Evolutionary conservation across 2,329 filamentous ascomycete species (phyloP).

Genomic region (Cylindrodendrum hubeiense): DNA sequence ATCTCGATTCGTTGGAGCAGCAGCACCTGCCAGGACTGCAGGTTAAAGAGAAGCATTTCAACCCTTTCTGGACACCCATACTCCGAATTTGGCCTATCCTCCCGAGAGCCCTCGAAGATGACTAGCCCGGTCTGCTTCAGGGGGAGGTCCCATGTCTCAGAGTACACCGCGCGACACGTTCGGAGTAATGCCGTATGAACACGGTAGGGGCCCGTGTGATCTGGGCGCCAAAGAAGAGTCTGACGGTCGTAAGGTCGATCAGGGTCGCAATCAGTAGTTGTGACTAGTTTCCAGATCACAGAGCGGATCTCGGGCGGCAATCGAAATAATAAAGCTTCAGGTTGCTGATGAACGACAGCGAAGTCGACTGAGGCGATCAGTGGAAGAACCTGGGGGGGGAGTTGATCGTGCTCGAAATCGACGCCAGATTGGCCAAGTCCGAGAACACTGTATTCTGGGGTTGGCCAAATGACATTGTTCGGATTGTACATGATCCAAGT

Average conservation of each 20-base stretch:
- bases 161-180: slow-evolving; percentile 19
- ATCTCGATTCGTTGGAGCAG: slow-evolving; percentile 15
- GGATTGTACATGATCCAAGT: not conserved
- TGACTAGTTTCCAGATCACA: slow-evolving; percentile 3
- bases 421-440: too few species aligned
- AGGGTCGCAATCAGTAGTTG: slow-evolving; percentile 6
- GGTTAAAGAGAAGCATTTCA: not conserved
- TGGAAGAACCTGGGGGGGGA: not conserved
- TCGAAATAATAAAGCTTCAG: slow-evolving; percentile 2
- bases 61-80: not conserved
- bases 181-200: slow-evolving; percentile 14
- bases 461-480: not conserved
- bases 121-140: slow-evolving; percentile 13
- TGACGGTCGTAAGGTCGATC: slow-evolving; percentile 4
- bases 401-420: too few species aligned
- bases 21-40: slow-evolving; percentile 22
- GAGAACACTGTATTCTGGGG: too few species aligned
- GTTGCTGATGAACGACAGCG: not conserved
- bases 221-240: slow-evolving; percentile 5
- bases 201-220: slow-evolving; percentile 2
- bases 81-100: not conserved
- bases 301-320: slow-evolving; percentile 15
- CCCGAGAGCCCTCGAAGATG: slow-evolving; percentile 2
- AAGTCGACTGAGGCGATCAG: slow-evolving; percentile 4
- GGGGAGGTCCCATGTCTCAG: slow-evolving; percentile 21